Percentiles rank a stretch among this genome's conserved stretches.
Evolutionary conservation across 805 yeast genomes (phyloP).

Genomic region (Vanderwaltozyma polyspora): DNA sequence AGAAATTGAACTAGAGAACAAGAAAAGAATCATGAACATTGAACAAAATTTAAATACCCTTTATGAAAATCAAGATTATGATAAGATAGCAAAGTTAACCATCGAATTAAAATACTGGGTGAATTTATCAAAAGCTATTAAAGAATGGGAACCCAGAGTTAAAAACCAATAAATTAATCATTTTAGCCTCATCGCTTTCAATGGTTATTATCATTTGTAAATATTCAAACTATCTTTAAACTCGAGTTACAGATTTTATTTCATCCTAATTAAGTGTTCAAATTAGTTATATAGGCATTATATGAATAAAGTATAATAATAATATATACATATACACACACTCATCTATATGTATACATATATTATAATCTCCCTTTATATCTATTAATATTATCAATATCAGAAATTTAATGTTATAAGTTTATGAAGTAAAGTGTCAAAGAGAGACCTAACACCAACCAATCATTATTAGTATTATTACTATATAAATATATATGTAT

Average conservation of each 20-base stretch:
- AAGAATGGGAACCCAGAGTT: conserved; percentile 66
- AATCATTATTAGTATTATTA: background rate
- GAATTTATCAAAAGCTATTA: conserved; percentile 60
- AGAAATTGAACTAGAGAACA: conserved; percentile 43
- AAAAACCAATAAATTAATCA: too few species aligned
- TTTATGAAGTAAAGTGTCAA: too few species aligned
- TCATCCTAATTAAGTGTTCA: too few species aligned
- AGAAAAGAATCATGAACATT: conserved; percentile 38
- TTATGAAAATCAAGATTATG: conserved; percentile 39
- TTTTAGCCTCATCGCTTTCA: too few species aligned
- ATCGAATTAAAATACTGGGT: conserved; percentile 75
- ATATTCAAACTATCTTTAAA: too few species aligned
- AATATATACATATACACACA: background rate
- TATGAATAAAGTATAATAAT: too few species aligned
- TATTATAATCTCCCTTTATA: background rate
- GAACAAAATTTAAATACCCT: conserved; percentile 37
- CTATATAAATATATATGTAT: background rate
- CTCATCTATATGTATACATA: background rate
- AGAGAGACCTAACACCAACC: too few species aligned
- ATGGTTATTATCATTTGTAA: too few species aligned
- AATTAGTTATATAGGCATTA: too few species aligned
- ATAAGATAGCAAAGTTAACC: conserved; percentile 52
- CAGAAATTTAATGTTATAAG: too few species aligned
- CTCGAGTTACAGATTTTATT: too few species aligned
- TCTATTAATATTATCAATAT: background rate